Evolutionary conservation across 352 stramenopile genomes (phyloP), one percentile per base, ranked within the genome.

Genomic region (Phytopythium sindhum): DNA sequence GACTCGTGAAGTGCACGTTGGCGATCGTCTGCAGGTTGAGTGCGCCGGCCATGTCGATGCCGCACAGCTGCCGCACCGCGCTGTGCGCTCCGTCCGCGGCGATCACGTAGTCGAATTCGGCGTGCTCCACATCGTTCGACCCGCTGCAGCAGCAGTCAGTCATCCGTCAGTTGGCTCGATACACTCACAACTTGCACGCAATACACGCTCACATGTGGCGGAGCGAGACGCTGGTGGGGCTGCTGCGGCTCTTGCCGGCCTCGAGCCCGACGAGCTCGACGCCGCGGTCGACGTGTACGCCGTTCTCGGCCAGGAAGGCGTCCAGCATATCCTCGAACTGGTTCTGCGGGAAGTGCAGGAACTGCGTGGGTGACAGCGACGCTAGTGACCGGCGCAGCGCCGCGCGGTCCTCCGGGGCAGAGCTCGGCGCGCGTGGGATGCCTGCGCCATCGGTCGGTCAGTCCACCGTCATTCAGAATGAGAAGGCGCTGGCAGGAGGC

Each of bases 1-100:
- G 75, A 72, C 88, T 97, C 37, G 82, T 95, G 75, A 98, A 98
- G 58, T 98, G 95, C 21, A 98, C 83, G 69, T 98, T 98, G 19
- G 97, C 90, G 53, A 98, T 89, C 61, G 87, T 90, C 79, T 98
- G 94, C 23, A 98, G 61, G 42, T 90, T 90, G 44, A 66, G 58
- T 10, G 86, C 75, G 52, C 90, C 93, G 35, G 64, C 75, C 74
- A 96, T 88, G 14, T 80, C 69, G 26, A 97, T 89, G 42, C 75
- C 76, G 26, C 88, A 82, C 24, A 80, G 70, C 53, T 88, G 60
- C 0, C 96, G 80, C 42, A 97, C 81, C 14, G 78, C 67, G 39
- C 92, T 98, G 64, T 96, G 87, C 14, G 88, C 89, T 21, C 96
- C 96, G 73, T 98, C 96, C 0, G 88, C 89, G 23, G 88, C 94